Percentiles rank a stretch among this genome's conserved stretches.
Evolutionary conservation across 2,329 filamentous ascomycete genomes (phyloP).

Genomic region (Alternaria sp.): DNA sequence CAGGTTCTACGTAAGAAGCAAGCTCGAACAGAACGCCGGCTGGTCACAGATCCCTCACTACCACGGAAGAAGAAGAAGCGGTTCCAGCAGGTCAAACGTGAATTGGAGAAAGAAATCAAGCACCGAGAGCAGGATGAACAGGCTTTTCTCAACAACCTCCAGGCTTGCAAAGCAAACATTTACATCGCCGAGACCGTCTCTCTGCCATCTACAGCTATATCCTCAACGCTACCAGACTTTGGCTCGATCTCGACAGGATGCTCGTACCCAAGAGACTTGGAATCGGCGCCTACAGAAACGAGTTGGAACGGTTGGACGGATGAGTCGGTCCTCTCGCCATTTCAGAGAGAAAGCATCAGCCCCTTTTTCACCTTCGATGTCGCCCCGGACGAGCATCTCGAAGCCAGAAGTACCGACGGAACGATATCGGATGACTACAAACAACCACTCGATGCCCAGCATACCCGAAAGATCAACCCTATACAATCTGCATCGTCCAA

Average conservation of each 20-base stretch:
- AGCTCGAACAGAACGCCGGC: conserved; percentile 28
- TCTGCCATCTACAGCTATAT: conserved; percentile 13
- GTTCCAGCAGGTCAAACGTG: conserved; percentile 34
- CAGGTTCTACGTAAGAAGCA: conserved; percentile 42
- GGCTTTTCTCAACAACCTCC: conserved; percentile 39
- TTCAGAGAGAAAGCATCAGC: conserved; percentile 22
- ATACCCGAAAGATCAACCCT: neutral
- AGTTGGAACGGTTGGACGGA: conserved; percentile 44
- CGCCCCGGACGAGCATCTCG: conserved; percentile 26
- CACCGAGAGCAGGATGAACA: conserved; percentile 40
- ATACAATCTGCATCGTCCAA: conserved; percentile 20
- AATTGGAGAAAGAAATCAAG: conserved; percentile 41
- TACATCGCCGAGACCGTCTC: conserved; percentile 29
- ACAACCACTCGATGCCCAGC: conserved; percentile 7
- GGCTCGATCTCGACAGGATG: conserved; percentile 18
- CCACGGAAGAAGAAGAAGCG: conserved; percentile 41
- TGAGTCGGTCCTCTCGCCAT: conserved; percentile 29
- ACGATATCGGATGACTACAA: neutral
- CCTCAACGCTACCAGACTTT: conserved; percentile 17
- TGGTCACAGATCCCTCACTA: conserved; percentile 16
- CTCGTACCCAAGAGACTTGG: conserved; percentile 16
- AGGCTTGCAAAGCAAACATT: conserved; percentile 42
- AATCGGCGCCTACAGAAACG: conserved; percentile 26
- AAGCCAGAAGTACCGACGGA: neutral
- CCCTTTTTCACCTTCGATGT: conserved; percentile 22